Evolutionary conservation across 345 rosid genomes (phyloP), one percentile per base, ranked within the genome.

Genomic region (Pugionium cornutum): DNA sequence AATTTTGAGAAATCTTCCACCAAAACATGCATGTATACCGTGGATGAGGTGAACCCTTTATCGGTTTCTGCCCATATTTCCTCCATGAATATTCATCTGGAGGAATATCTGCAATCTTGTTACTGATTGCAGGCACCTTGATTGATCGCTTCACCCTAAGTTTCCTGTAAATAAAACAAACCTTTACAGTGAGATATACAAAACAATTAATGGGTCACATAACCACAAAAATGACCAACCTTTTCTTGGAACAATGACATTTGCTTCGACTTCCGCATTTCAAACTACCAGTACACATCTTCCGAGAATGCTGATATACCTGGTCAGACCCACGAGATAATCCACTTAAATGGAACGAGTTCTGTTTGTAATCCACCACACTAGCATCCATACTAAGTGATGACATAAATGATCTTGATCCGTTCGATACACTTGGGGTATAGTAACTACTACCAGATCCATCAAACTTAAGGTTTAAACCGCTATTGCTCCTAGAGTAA

Each of bases 1-100:
- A 18, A 1, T 31, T 44, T 0, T 4, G 34, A 27, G 31, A 1
- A 59, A 10, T 11, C 45, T 26, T 53, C 1, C 39, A 36, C 7
- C 62, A 39, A 11, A 30, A 6, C 6, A 25, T 44, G 39, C 43
- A 58, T 32, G 41, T 2, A 39, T 80, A 84, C 96, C 96, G 84
- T 28, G 96, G 96, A 74, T 86, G 89, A 8, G 91, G 89, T 73
- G 95, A 84, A 10, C 91, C 91, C 60, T 88, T 88, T 29, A 88
- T 88, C 2, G 95, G 95, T 70, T 88, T 88, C 70, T 88, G 96
- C 9, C 96, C 96, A 46, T 88, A 88, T 62, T 88, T 88, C 67
- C 89, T 86, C 96, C 96, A 88, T 32, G 96, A 81, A 62, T 78
- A 86, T 75, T 88, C 96, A 77, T 88, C 96, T 9, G 89, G 85